phyloP scores from a whole-genome alignment of 441 rosid genomes.

The Euphorbia schlechtendalii region DNA sequence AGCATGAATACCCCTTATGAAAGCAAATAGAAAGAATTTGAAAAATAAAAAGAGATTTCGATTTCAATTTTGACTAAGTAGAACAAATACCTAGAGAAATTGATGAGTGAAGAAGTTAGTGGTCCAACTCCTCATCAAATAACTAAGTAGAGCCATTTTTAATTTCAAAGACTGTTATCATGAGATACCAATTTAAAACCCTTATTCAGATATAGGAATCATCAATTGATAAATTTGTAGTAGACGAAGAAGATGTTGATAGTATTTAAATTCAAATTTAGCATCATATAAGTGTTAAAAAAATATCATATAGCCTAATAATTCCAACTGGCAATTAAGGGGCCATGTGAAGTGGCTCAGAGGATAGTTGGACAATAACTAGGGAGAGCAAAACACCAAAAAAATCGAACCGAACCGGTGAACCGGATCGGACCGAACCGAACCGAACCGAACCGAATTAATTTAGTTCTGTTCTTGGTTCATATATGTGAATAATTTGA shows the following conservation, averaged over 20 bases:
- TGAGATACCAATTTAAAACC: slow-evolving; percentile 7
- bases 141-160: not conserved
- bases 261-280: not conserved
- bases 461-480: no score
- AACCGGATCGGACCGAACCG: no score
- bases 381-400: no score
- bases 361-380: slow-evolving; percentile 28
- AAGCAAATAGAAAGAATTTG: slow-evolving; percentile 15
- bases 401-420: no score
- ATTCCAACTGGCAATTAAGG: slow-evolving; percentile 19
- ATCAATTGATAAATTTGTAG: no score
- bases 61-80: slow-evolving; percentile 47
- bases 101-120: slow-evolving; percentile 24
- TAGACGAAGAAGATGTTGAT: no score
- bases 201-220: not conserved
- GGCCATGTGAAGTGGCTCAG: slow-evolving; percentile 33
- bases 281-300: not conserved
- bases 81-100: slow-evolving; percentile 15
- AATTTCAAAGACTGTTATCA: slow-evolving; percentile 25
- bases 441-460: no score
- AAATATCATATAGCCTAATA: no score
- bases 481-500: no score
- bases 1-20: not conserved
- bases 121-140: slow-evolving; percentile 37
- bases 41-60: slow-evolving; percentile 17